Base-by-base conservation (phyloP, 164 flowering plant genomes). In the Vitis riparia region DNA sequence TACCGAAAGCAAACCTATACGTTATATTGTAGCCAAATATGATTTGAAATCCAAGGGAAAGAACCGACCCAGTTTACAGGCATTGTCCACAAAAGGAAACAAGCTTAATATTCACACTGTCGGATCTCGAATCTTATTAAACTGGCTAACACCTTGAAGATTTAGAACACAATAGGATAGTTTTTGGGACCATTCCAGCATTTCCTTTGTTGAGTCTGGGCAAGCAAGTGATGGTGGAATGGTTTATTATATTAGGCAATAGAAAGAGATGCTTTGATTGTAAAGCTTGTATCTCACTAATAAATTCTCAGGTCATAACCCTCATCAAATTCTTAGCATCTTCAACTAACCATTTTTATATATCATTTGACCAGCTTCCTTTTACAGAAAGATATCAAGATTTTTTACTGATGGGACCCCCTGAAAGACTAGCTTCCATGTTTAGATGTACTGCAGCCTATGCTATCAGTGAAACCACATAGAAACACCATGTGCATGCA, bases 241-340 rank as follows among this genome's bases (percentile, higher is more conserved):
- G 44, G 44, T 37, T 37, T 37, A 37, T 37, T 37, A 37, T 37
- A 37, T 6, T 3, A 37, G 44, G 44, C 44, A 37, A 37, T 37
- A 11, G 11, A 27, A 27, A 10, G 65, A 62, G 65, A 62, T 62
- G 65, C 65, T 62, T 16, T 62, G 27, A 8, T 44, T 47, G 48
- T 0, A 62, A 62, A 44, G 50, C 27, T 59, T 10, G 29, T 37
- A 62, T 62, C 65, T 37, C 48, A 48, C 51, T 62, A 62, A n/a
- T 7, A 62, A 47, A 62, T 62, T 47, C 65, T 47, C 49, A 2
- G 37, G 65, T 47, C 65, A 62, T 62, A n/a, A 44, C 16, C 27
- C 44, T 62, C 17, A 15, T 52, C 59, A 65, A 65, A 52, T 48
- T 30, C 44, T 52, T 52, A 8, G 68, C 68, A 65, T 65, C 57